Evolutionary conservation across 73 alveolate species (phyloP).

Genomic region (Tetrahymena elliotti): DNA sequence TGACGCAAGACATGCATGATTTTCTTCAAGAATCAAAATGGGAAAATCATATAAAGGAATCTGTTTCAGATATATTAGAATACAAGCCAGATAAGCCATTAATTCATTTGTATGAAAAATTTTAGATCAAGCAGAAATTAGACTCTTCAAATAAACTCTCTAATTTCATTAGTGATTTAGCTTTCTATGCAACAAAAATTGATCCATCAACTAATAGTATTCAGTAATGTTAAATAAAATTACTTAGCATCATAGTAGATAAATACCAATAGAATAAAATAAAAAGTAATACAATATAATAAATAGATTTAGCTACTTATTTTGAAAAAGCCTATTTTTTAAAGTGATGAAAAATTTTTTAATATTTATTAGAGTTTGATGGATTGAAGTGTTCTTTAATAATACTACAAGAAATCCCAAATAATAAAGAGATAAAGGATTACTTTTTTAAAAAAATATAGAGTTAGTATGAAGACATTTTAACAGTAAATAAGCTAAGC

Average conservation of each 20-base stretch:
- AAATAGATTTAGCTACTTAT: neutral
- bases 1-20: neutral
- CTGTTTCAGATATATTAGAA: neutral
- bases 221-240: neutral
- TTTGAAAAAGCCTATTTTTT: neutral
- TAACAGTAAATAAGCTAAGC: neutral
- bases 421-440: neutral
- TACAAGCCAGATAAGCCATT: neutral
- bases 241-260: neutral
- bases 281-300: neutral
- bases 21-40: neutral
- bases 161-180: neutral
- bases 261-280: neutral
- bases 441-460: neutral
- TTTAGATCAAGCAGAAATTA: neutral
- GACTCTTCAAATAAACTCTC: neutral
- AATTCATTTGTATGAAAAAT: neutral
- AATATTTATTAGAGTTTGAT: neutral
- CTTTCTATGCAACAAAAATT: neutral
- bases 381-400: neutral
- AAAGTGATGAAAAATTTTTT: neutral
- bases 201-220: neutral
- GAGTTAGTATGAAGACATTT: neutral
- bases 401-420: neutral
- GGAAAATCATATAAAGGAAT: neutral